These are phyloP conservation scores for Massospora cicadina DNA, from an alignment of 371 early-diverging fungal genomes.

Conservation along the genomic window DNA sequence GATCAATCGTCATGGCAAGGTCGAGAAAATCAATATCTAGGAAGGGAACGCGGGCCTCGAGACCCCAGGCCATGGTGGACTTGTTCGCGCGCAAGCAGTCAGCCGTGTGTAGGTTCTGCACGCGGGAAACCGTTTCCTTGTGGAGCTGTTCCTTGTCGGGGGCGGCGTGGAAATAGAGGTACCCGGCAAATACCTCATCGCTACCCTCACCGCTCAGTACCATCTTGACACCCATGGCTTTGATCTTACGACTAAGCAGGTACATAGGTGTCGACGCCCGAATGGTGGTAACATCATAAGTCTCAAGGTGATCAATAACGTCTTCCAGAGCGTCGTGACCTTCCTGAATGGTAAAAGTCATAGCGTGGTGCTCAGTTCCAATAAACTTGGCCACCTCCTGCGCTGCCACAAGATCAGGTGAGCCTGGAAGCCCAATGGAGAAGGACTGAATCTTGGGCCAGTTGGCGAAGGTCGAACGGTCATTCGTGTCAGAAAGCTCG, in stretches of 20 bases:
- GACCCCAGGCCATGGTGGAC: constrained; percentile 96
- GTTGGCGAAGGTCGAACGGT: constrained; percentile 14
- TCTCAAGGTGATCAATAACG: constrained; percentile 90
- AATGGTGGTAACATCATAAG: constrained; percentile 97
- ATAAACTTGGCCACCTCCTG: constrained; percentile 75
- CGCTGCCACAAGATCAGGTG: constrained; percentile 86
- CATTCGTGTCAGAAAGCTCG: constrained; percentile 12
- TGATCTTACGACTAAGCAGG: constrained; percentile 85
- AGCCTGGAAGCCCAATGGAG: constrained; percentile 83
- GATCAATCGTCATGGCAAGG: constrained; percentile 66
- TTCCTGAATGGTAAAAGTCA: constrained; percentile 86
- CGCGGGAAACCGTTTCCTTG: constrained; percentile 69
- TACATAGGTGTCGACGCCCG: constrained; percentile 96
- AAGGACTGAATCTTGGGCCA: constrained; percentile 89
- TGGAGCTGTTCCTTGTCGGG: constrained; percentile 66
- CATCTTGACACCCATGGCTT: constrained; percentile 96
- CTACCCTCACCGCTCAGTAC: constrained; percentile 90
- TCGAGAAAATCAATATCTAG: constrained; percentile 76
- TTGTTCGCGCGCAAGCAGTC: constrained; percentile 95
- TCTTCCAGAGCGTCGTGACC: constrained; percentile 88
- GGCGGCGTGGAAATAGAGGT: constrained; percentile 93
- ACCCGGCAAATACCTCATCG: constrained; percentile 93
- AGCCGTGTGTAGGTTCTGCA: constrained; percentile 84
- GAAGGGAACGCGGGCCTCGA: constrained; percentile 95
- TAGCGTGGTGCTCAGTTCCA: constrained; percentile 82